Evolutionary conservation across 257 asterid genomes (phyloP).

Genomic region (Solanum lycopersicoides): DNA sequence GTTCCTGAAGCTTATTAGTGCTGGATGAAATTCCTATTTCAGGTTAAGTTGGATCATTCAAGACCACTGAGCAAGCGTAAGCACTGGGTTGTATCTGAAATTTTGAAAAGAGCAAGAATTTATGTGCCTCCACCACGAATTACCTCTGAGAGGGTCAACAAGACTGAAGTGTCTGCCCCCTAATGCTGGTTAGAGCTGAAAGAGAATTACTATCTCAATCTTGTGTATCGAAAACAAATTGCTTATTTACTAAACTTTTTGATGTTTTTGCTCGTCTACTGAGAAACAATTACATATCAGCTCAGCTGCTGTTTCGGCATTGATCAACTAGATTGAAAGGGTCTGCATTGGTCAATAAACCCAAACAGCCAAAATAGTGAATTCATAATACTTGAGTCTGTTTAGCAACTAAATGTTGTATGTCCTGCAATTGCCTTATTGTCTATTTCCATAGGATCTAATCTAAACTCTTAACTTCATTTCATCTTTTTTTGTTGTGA

Average conservation of each 20-base stretch:
- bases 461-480: not conserved
- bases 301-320: not conserved
- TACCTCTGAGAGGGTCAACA: not conserved
- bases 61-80: slow-evolving; percentile 84
- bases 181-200: slow-evolving; percentile 7
- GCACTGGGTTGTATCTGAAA: slow-evolving; percentile 70
- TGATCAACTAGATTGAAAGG: not conserved
- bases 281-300: not conserved
- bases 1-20: not conserved
- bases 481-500: not conserved
- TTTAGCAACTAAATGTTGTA: not conserved
- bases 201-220: not conserved
- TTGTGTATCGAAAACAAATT: not conserved
- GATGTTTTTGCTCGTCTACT: not conserved
- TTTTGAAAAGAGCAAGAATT: slow-evolving; percentile 66
- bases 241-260: not conserved
- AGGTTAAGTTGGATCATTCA: slow-evolving; percentile 79
- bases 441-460: not conserved
- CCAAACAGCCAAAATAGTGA: not conserved
- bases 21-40: slow-evolving; percentile 1
- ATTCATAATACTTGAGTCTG: not conserved
- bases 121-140: slow-evolving; percentile 32
- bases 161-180: slow-evolving; percentile 10
- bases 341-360: not conserved
- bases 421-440: not conserved